Evolutionary conservation across 148 eudicot genomes (phyloP).

Genomic region (Polygonum aviculare): DNA sequence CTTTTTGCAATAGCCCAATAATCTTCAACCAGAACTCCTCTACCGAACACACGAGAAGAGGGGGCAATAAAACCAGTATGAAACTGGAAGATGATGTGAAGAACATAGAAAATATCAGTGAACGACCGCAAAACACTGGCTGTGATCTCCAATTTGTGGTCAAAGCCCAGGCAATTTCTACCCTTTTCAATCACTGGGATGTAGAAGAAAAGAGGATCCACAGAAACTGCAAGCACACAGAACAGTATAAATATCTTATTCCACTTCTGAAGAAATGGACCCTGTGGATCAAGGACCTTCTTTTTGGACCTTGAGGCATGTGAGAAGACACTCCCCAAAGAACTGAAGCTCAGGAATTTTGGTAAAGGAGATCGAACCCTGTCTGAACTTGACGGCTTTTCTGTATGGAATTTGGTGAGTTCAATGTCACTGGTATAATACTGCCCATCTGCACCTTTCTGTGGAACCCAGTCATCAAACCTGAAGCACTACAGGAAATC

Average conservation of each 20-base stretch:
- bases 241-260: constrained; percentile 82
- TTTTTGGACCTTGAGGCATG: constrained; percentile 46
- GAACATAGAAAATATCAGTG: constrained; percentile 73
- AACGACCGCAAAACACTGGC: constrained; percentile 73
- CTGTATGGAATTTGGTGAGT: constrained; percentile 25
- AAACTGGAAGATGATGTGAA: constrained; percentile 81
- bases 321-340: constrained; percentile 23
- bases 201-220: constrained; percentile 91
- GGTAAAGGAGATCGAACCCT: constrained; percentile 9
- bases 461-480: constrained; percentile 55
- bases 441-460: constrained; percentile 31
- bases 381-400: constrained; percentile 22
- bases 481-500: constrained; percentile 21
- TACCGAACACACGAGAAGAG: constrained; percentile 81
- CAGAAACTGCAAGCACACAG: constrained; percentile 72
- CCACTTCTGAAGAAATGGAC: constrained; percentile 85
- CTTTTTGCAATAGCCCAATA: constrained; percentile 65
- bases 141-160: constrained; percentile 47
- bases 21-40: constrained; percentile 80
- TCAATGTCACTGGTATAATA: constrained; percentile 41
- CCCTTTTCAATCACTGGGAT: constrained; percentile 55
- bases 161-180: constrained; percentile 59
- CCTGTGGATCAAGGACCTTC: constrained; percentile 76
- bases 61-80: constrained; percentile 89
- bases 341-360: constrained; percentile 29